These are phyloP conservation scores for Cicer yamashitae DNA, from an alignment of 306 rosid genomes.

Conservation along the genomic window DNA sequence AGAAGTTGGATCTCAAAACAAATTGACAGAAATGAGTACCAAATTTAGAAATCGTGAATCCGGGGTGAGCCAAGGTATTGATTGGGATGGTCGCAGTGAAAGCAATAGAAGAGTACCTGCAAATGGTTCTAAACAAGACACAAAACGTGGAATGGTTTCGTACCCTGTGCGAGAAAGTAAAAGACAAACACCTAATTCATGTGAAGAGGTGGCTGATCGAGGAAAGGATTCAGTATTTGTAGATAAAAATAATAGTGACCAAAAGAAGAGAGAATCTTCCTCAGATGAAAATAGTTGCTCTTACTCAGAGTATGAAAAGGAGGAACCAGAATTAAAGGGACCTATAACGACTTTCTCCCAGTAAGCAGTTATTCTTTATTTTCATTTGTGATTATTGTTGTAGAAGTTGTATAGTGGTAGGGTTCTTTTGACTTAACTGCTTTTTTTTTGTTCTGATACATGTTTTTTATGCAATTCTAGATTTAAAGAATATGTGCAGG, in stretches of 20 bases:
- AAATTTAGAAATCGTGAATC: constrained; percentile 64
- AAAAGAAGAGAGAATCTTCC: constrained; percentile 91
- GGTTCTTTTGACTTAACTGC: constrained; percentile 34
- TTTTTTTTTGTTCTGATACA: constrained; percentile 46
- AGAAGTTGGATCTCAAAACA: constrained; percentile 64
- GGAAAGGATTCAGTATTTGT: constrained; percentile 63
- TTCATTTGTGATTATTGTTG: constrained; percentile 23
- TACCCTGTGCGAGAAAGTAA: constrained; percentile 61
- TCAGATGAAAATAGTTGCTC: constrained; percentile 98
- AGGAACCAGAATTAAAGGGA: constrained; percentile 86
- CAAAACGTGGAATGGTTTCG: constrained; percentile 57
- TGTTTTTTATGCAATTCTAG: constrained; percentile 53
- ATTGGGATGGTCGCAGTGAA: constrained; percentile 70
- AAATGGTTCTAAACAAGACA: constrained; percentile 58
- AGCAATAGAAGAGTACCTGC: constrained; percentile 65
- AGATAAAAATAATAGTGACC: constrained; percentile 74
- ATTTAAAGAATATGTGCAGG: constrained; percentile 87
- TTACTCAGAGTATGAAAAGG: constrained; percentile 88
- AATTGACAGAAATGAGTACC: constrained; percentile 56
- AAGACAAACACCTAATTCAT: constrained; percentile 60
- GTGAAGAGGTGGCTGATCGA: constrained; percentile 64
- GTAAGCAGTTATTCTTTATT: constrained; percentile 58
- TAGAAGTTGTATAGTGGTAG: constrained; percentile 6
- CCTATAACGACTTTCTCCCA: constrained; percentile 76
- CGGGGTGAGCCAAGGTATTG: constrained; percentile 58